Evolutionary conservation across 208 protist genomes (phyloP).

Genomic region (Herpetomonas tarakana): DNA sequence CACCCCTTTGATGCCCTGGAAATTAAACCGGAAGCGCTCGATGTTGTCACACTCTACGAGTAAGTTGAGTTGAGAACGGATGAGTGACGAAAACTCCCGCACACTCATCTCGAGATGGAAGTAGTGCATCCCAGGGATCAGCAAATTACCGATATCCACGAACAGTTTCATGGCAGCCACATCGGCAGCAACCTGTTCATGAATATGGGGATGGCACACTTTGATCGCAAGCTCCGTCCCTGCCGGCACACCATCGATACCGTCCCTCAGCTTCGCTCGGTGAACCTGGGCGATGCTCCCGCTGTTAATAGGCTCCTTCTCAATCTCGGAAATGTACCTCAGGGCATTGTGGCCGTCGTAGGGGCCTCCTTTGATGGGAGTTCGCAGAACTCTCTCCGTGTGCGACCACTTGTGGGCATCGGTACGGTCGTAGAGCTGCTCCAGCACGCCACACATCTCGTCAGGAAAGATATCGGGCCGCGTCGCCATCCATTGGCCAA

Average conservation of each 20-base stretch:
- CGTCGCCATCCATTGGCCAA: constrained; percentile 93
- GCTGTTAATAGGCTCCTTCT: constrained; percentile 82
- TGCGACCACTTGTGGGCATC: constrained; percentile 69
- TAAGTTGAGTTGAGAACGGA: constrained; percentile 87
- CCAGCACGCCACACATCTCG: constrained; percentile 66
- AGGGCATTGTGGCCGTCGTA: constrained; percentile 37
- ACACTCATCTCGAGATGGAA: constrained; percentile 67
- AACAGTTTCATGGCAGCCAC: constrained; percentile 67
- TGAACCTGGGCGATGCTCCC: constrained; percentile 93
- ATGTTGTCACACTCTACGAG: constrained; percentile 84
- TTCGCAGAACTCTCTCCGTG: constrained; percentile 71
- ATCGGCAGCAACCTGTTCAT: constrained; percentile 64
- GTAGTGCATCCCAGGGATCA: constrained; percentile 60
- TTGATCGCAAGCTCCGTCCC: constrained; percentile 90
- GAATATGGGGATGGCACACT: constrained; percentile 87
- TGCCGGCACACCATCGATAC: constrained; percentile 72
- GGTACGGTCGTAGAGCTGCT: constrained; percentile 70
- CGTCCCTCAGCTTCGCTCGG: constrained; percentile 59
- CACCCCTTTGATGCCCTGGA: constrained; percentile 58
- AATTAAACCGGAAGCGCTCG: constrained; percentile 81
- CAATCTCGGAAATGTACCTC: constrained; percentile 67
- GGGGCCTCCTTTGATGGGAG: constrained; percentile 8
- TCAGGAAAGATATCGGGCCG: constrained; percentile 88
- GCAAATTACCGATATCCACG: constrained; percentile 30
- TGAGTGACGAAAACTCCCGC: constrained; percentile 72